phyloP scores from a whole-genome alignment of 129 eudicot genomes.

The Daucus carota region DNA sequence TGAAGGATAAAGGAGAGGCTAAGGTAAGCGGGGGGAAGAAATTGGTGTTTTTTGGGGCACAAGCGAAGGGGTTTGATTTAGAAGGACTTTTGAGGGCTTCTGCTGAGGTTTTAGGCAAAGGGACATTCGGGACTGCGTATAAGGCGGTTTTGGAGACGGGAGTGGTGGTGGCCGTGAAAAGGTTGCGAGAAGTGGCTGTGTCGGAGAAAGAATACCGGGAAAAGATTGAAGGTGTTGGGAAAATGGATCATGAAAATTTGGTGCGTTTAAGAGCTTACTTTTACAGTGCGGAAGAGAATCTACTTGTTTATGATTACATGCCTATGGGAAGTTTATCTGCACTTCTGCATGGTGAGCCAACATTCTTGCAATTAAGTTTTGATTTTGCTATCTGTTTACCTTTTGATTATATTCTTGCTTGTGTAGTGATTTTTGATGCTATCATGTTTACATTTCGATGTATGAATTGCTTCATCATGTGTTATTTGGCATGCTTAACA shows the following conservation, averaged over 20 bases:
- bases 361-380: neutral
- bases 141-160: conserved; percentile 79
- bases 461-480: neutral
- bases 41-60: conserved; percentile 49
- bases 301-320: conserved; percentile 87
- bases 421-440: neutral
- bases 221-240: conserved; percentile 75
- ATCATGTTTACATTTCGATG: neutral
- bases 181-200: conserved; percentile 70
- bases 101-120: conserved; percentile 92
- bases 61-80: conserved; percentile 48
- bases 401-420: neutral
- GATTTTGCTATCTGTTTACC: neutral
- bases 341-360: conserved; percentile 66
- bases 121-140: conserved; percentile 87
- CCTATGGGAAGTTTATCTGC: conserved; percentile 99
- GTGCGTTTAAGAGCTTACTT: conserved; percentile 82
- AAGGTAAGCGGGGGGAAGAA: conserved; percentile 40
- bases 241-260: conserved; percentile 64
- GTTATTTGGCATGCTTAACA: neutral
- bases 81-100: conserved; percentile 83
- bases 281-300: conserved; percentile 67
- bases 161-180: conserved; percentile 75
- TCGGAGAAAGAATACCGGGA: conserved; percentile 66
- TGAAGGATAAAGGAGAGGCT: conserved; percentile 29